A percentile compares a stretch with the other conserved stretches of the same genome.
Evolutionary conservation across 306 rosid species (phyloP).

Genomic region (Quercus suber): DNA sequence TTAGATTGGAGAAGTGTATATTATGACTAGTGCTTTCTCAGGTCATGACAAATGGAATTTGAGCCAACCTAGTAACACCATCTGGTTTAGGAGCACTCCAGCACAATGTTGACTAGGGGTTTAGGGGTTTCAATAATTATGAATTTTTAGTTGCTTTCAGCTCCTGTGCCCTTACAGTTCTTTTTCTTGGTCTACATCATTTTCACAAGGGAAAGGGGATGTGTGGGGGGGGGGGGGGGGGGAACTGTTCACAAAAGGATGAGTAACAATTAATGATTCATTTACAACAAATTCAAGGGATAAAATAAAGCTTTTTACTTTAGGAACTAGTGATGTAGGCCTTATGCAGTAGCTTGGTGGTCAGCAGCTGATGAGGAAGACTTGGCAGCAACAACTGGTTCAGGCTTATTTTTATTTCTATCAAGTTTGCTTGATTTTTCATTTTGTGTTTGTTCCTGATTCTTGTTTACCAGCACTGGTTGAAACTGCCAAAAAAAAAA

Average conservation of each 20-base stretch:
- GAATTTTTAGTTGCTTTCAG: no score
- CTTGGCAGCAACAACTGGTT: conserved; percentile 49
- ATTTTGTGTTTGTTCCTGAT: conserved; percentile 40
- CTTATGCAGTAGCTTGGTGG: conserved; percentile 26
- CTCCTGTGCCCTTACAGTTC: no score
- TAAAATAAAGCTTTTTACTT: background rate
- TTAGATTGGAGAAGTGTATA: no score
- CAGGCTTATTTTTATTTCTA: conserved; percentile 37
- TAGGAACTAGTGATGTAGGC: background rate
- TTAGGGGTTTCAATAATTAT: no score
- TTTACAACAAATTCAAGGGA: background rate
- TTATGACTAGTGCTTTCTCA: no score
- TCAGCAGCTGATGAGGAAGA: conserved; percentile 55
- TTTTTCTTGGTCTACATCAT: no score
- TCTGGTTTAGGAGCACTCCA: no score
- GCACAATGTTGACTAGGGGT: no score
- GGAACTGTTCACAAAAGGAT: background rate
- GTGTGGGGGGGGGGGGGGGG: no score
- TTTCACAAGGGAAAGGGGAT: no score
- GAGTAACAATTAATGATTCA: background rate
- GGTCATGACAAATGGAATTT: no score
- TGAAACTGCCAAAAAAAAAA: conserved; percentile 54
- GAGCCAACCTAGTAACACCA: no score
- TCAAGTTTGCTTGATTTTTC: conserved; percentile 44
- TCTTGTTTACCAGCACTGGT: conserved; percentile 83